Evolutionary conservation across 139 green algal genomes (phyloP), one percentile per base, ranked within the genome.

Genomic region (Chlorella sp.): DNA sequence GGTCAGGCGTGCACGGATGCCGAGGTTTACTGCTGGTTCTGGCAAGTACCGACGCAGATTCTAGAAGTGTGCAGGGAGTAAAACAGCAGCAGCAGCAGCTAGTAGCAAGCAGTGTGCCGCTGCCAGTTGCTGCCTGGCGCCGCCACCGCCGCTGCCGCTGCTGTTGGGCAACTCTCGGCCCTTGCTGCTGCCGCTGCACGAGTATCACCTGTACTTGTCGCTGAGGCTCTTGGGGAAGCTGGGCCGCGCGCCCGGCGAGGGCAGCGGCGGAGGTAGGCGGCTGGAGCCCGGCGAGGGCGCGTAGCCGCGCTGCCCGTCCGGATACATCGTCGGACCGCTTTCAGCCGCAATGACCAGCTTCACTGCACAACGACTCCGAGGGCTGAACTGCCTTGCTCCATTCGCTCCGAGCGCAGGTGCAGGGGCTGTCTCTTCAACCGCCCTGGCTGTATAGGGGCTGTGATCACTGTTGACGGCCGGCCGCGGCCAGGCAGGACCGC

Each of bases 141-240:
- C 48, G 9, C 48, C 48, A 81, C 32, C 30, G 81, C 12, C 53
- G 81, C 81, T 53, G 30, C 32, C 48, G 9, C 40, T 26, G 36
- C 36, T 32, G 22, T 42, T 78, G 83, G 48, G 7, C 28, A 11
- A 30, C 26, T 28, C 39, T 21, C 37, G 30, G 37, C 28, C 32
- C 0, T 18, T 22, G 39, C 68, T 64, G 39, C 39, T 34, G 24
- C 26, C 19, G 7, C 48, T 36, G 24, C 24, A 61, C 30, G 26
- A 21, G 7, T 15, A 60, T n/a, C 40, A 85, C 86, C 86, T 89
- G 75, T 89, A 89, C 75, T 89, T 89, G 37, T 89, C 86, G 53
- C 86, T 89, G 28, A 89, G 85, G 9, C 18, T 39, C 22, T 83
- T 89, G 12, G 85, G 85, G 48, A 89, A 83, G 48, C 34, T 83